Base-by-base conservation (phyloP, 768 basidiomycete species). In the Suillus sp. region DNA sequence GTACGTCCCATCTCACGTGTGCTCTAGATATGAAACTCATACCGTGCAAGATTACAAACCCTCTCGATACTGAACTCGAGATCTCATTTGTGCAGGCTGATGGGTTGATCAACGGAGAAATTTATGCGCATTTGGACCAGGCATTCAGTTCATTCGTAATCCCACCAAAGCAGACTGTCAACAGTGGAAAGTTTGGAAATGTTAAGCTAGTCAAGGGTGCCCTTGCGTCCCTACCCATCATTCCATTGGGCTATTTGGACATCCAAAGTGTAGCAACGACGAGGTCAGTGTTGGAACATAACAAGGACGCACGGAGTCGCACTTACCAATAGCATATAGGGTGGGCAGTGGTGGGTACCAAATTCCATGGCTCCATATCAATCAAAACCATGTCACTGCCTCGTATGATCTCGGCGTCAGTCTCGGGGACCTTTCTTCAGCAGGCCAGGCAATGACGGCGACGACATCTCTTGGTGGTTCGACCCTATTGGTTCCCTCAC, bases 311-410 rank as follows among this genome's bases (percentile, higher is more conserved):
- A 40, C 50, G 32, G 30, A 54, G 25, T 25, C 48, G 35, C 27
- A 37, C 48, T 37, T 18, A 40, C 51, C 18, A 56, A 64, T 20
- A 30, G 14, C n/a, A 3, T 37, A 48, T 58, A 80, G 75, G 50
- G 76, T 86, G 13, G 86, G 83, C 4, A 67, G 75, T 16, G 80
- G 81, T 22, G 87, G 88, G 20, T 91, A 91, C 67, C 76, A 78
- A 63, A 71, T 90, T 48, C 89, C 89, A 13, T 90, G 87, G 87
- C 72, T 90, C 64, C 81, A 88, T 59, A 77, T 90, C 57, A 72
- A 77, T 38, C 86, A 89, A 71, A 74, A 72, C 45, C 67, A 70
- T 51, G 86, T 89, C 8, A 81, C 85, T 16, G 85, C 86, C 35
- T 64, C 70, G 10, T 90, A 89, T 65, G 59, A 68, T 30, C 22